Conservation (phyloP, 306 rosid species). For the Fagus crenata region DNA sequence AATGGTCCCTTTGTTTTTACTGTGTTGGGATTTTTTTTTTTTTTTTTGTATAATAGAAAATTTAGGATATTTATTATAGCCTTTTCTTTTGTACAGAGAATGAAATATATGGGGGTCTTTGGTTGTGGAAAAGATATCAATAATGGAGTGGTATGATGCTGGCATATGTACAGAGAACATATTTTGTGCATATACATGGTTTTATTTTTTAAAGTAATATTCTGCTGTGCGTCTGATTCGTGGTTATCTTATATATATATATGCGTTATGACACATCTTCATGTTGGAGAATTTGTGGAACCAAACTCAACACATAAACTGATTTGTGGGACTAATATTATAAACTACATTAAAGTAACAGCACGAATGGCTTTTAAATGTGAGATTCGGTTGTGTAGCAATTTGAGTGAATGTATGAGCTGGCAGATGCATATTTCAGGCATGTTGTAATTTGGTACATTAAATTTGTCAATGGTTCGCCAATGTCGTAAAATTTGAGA, state of each 20-base stretch:
- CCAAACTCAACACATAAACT: not conserved
- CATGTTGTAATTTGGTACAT: not conserved
- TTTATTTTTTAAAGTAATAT: not conserved
- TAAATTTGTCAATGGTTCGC: not conserved
- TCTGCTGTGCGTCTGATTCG: not conserved
- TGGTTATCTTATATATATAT: not conserved
- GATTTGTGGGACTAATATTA: not conserved
- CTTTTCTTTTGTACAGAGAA: not conserved
- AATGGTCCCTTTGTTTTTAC: not conserved
- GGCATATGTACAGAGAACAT: not conserved
- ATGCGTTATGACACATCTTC: not conserved
- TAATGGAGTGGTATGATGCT: conserved; percentile 5
- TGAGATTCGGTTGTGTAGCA: not conserved
- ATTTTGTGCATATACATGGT: conserved; percentile 11
- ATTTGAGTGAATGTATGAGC: not conserved
- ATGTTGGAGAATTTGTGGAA: not conserved
- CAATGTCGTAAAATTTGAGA: too few species aligned
- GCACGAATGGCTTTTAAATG: not conserved
- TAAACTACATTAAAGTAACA: not conserved
- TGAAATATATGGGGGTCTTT: not conserved
- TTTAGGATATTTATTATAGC: not conserved
- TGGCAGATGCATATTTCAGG: not conserved
- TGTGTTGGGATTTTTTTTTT: not conserved
- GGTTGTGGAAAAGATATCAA: not conserved
- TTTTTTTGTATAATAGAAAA: not conserved